Conservation (phyloP, 768 basidiomycete species). For the Tylopilus intermedius region DNA sequence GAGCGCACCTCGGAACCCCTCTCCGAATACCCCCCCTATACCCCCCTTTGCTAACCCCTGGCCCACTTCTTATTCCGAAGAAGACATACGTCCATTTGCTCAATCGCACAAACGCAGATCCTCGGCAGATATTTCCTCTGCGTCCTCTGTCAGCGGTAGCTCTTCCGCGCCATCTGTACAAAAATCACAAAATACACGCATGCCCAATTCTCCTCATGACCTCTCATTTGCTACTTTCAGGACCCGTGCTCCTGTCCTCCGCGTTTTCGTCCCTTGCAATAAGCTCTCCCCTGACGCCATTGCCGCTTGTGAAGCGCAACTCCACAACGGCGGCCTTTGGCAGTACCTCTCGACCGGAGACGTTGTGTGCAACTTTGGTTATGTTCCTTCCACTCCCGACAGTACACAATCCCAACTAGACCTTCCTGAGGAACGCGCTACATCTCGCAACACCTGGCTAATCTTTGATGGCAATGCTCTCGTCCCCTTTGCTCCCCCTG, state of each 20-base stretch:
- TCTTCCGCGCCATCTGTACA: constrained; percentile 22
- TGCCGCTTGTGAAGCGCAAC: constrained; percentile 60
- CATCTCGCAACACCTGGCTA: constrained; percentile 52
- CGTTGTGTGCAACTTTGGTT: constrained; percentile 76
- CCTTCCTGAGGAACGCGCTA: constrained; percentile 16
- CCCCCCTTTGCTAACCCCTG: constrained; percentile 20
- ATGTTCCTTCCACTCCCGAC: constrained; percentile 46
- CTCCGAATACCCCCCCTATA: neutral
- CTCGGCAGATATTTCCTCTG: constrained; percentile 43
- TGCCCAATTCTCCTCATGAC: constrained; percentile 50
- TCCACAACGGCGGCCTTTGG: constrained; percentile 67
- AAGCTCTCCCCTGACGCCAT: constrained; percentile 44
- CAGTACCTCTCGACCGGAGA: constrained; percentile 72
- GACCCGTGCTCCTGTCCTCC: constrained; percentile 65
- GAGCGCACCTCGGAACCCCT: neutral
- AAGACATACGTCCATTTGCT: constrained; percentile 34
- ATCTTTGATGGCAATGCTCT: constrained; percentile 65
- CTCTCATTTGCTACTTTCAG: constrained; percentile 55
- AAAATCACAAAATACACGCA: constrained; percentile 12
- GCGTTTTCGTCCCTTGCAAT: constrained; percentile 70
- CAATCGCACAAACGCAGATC: constrained; percentile 38
- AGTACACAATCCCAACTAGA: constrained; percentile 24
- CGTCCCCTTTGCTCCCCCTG: constrained; percentile 55
- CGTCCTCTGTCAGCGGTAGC: constrained; percentile 31
- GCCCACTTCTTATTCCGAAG: constrained; percentile 35